A percentile compares a stretch with the other conserved stretches of the same genome.
Conservation (phyloP, 176 grass and related monocot species). For the Rhynchospora pubera region DNA sequence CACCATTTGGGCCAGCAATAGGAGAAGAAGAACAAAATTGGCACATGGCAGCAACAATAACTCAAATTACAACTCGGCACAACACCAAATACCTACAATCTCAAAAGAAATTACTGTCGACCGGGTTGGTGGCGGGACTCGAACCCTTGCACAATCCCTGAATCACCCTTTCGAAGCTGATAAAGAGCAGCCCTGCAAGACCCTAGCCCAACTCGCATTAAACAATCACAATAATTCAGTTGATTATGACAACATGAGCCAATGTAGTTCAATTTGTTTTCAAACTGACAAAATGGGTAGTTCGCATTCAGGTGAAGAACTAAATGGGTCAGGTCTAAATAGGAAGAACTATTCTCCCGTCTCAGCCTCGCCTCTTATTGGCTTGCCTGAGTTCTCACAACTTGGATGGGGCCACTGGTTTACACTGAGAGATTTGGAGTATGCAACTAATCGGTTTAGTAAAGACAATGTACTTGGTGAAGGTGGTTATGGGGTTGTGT, state of each 20-base stretch:
- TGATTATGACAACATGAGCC: conserved; percentile 88
- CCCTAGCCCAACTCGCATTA: conserved; percentile 38
- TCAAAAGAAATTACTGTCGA: conserved; percentile 95
- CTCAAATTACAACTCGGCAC: conserved; percentile 39
- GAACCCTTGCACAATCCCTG: conserved; percentile 68
- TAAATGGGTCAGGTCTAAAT: conserved; percentile 34
- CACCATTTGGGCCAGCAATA: conserved; percentile 63
- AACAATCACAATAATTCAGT: conserved; percentile 44
- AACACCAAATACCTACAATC: conserved; percentile 84
- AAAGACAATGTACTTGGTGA: conserved; percentile 97
- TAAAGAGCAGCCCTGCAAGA: conserved; percentile 41
- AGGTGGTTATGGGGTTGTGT: conserved; percentile 92
- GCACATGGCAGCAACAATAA: conserved; percentile 34
- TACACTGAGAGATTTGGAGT: conserved; percentile 82
- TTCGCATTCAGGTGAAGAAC: conserved; percentile 74
- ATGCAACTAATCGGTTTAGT: conserved; percentile 70
- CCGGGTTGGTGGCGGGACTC: conserved; percentile 39
- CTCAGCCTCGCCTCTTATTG: conserved; percentile 69
- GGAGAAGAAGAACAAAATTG: conserved; percentile 36
- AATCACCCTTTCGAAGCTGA: conserved; percentile 35
- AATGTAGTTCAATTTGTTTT: conserved; percentile 63
- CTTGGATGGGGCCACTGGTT: conserved; percentile 99
- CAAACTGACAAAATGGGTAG: conserved; percentile 59
- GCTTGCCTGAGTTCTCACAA: conserved; percentile 94
- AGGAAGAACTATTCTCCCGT: conserved; percentile 57